Base-by-base conservation (phyloP, 257 asterid genomes). In the Solanum chiquidenum region DNA sequence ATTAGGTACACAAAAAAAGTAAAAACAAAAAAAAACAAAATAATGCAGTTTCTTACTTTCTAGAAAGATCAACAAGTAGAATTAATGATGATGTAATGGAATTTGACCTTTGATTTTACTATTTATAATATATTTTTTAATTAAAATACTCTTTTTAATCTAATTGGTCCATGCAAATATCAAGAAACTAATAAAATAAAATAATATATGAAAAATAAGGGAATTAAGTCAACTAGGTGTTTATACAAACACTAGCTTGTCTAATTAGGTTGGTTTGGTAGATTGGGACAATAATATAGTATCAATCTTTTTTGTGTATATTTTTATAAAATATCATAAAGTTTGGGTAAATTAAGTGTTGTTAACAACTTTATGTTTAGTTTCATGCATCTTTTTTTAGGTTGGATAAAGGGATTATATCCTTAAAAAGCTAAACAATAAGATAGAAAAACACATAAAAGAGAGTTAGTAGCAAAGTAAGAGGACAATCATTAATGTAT, bases 71-170 rank as follows among this genome's bases (percentile, higher is more conserved):
- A 21, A 37, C 5, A 88, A 84, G 75, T 27, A 83, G 25, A 13
- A 5, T 0, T 27, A 60, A 52, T 89, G 93, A 88, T 91, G 90
- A 44, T 88, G 93, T 91, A 94, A 92, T 72, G 76, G 71, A 89
- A 88, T 83, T 92, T 91, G 98, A 92, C 96, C 92, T 87, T 88
- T 29, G 52, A 33, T 42, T 82, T 82, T 5, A 72, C 69, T 14
- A 58, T n/a, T 86, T 90, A 72, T 83, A 90, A 68, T 20, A 38
- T 58, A 46, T 88, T 87, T 87, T 20, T 5, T 5, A 3, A 58
- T 58, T 58, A 20, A 58, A 58, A 21, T 7, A 21, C 12, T 20
- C 66, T 60, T 27, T 85, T 27, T 11, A 62, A 85, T 7, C 68
- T 49, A 49, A 29, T 49, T 82, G 69, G 85, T 49, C 44, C 85